A percentile compares a stretch with the other conserved stretches of the same genome.
Evolutionary conservation across 495 filamentous ascomycete genomes (phyloP).

Genomic region (Aspergillus biplanus): DNA sequence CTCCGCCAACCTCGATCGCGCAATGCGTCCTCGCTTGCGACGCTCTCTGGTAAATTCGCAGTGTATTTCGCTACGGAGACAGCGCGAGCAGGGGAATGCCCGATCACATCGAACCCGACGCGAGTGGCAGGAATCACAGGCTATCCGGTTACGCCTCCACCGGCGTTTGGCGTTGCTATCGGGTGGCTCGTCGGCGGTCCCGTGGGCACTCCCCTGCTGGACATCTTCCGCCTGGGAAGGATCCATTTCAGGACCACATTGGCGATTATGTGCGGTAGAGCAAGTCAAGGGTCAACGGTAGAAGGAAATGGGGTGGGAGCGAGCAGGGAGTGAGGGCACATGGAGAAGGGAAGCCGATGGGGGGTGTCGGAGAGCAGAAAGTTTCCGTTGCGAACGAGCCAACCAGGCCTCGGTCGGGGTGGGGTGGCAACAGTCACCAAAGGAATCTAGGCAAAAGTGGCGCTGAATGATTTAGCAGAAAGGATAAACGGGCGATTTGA

Average conservation of each 20-base stretch:
- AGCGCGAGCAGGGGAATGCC: conserved; percentile 51
- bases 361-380: not conserved
- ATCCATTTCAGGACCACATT: conserved; percentile 44
- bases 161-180: conserved; percentile 39
- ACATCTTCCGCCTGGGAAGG: conserved; percentile 37
- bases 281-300: not conserved
- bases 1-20: conserved; percentile 34
- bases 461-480: no score
- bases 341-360: not conserved
- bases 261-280: conserved; percentile 12
- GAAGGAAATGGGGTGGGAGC: not conserved
- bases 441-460: no score
- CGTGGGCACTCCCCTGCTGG: conserved; percentile 24
- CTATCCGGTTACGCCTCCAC: conserved; percentile 51
- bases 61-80: conserved; percentile 45
- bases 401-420: not conserved
- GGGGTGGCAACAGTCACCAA: not conserved
- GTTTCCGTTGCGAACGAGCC: not conserved
- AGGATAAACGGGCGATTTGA: no score
- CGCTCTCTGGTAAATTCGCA: conserved; percentile 53
- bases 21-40: conserved; percentile 50
- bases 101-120: conserved; percentile 55
- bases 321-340: not conserved
- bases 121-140: conserved; percentile 51
- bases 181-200: conserved; percentile 34